Base-by-base conservation (phyloP, 306 rosid species). In the Cucumis hystrix region DNA sequence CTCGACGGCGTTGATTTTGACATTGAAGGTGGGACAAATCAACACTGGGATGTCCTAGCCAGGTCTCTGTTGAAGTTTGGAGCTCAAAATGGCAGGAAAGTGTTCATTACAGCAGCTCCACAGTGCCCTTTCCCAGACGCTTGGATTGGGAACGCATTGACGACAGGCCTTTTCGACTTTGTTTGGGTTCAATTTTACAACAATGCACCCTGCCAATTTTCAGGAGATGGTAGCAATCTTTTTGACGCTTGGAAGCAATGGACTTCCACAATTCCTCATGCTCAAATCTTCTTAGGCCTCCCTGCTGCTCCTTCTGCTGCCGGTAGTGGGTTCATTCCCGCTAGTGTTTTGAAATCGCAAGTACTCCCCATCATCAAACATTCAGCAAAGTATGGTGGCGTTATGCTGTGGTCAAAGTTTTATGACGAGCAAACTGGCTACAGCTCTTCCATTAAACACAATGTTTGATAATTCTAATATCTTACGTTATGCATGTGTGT, bases 111-210 rank as follows among this genome's bases (percentile, higher is more conserved):
- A 8, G 90, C 91, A 4, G 89, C 93, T 8, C 90, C 91, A 9
- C 89, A 87, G 66, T 90, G 90, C 60, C 86, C 88, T 49, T 92
- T 87, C 49, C 90, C 96, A 16, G 89, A 88, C 79, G 87, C 87
- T 37, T 83, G 84, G 83, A 78, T 87, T 8, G 93, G 90, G 39
- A 51, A 61, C 37, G 91, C 93, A 15, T 80, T 92, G 2, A 79
- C 61, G 9, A 88, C 92, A 0, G 86, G 91, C 11, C 85, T 89
- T 25, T 91, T 89, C 61, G 93, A 91, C 87, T 83, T 49, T 30
- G 86, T 88, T 57, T 88, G 90, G 91, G 86, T 87, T 39, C 90
- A 91, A 51, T 91, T 91, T 78, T 91, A 88, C 84, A 88, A 87
- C 63, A 91, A 87, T 68, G 77, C 89, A 2, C 84, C 82, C 0